Conservation (phyloP, 2,329 filamentous ascomycete species). For the Pestalotiopsis sp. region DNA sequence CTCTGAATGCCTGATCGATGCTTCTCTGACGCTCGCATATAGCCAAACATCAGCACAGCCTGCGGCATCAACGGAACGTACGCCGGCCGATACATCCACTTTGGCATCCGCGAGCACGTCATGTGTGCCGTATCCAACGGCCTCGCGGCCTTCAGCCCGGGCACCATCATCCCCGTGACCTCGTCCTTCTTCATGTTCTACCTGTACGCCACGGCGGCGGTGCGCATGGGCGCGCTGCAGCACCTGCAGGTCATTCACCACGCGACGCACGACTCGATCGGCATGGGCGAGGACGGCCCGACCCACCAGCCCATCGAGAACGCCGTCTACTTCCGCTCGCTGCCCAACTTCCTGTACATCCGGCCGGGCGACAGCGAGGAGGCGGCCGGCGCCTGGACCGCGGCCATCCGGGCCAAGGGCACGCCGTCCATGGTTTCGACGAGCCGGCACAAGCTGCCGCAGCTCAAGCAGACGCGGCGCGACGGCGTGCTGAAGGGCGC, state of each 20-base stretch:
- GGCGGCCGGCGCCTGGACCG: conserved; percentile 43
- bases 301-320: conserved; percentile 57
- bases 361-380: conserved; percentile 55
- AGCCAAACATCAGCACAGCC: conserved; percentile 21
- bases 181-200: conserved; percentile 61
- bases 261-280: conserved; percentile 55
- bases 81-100: conserved; percentile 37
- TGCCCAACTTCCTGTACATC: conserved; percentile 55
- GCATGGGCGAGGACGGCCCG: conserved; percentile 54
- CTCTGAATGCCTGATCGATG: too few species aligned
- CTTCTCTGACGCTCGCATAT: background rate
- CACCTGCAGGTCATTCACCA: conserved; percentile 49
- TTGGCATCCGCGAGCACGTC: conserved; percentile 61
- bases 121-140: conserved; percentile 61
- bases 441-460: conserved; percentile 39
- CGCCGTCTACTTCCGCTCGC: conserved; percentile 50
- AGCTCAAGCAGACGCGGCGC: conserved; percentile 32
- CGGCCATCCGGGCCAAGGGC: conserved; percentile 33
- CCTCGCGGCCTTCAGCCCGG: conserved; percentile 52
- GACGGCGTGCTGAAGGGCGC: conserved; percentile 38
- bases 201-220: conserved; percentile 45
- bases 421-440: conserved; percentile 44
- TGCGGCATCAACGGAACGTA: conserved; percentile 20
- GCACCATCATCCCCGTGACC: conserved; percentile 54
- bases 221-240: conserved; percentile 54